Percentiles rank a stretch among this genome's conserved stretches.
phyloP scores from a whole-genome alignment of 495 filamentous ascomycete species.

The Durotheca rogersii region DNA sequence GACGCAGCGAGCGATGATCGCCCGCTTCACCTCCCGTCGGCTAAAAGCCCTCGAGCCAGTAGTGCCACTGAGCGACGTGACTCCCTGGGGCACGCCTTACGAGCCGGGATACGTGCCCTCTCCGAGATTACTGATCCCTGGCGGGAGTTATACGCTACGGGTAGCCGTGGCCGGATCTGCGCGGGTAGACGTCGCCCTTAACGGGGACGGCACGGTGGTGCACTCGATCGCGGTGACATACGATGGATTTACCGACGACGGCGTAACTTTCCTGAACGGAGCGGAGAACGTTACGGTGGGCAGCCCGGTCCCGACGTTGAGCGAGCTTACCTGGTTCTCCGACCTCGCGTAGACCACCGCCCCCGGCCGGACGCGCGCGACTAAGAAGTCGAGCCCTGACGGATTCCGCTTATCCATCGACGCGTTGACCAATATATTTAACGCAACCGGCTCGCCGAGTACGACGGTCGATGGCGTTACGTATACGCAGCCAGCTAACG shows the following conservation, averaged over 20 bases:
- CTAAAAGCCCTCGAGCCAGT: constrained; percentile 2
- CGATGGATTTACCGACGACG: constrained; percentile 22
- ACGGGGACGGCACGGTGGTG: constrained; percentile 1
- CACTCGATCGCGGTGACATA: constrained; percentile 18
- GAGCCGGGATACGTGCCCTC: constrained; percentile 15
- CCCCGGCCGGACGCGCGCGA: constrained; percentile 8
- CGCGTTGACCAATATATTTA: constrained; percentile 16
- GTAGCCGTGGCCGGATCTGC: constrained; percentile 16
- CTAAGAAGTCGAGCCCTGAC: constrained; percentile 26
- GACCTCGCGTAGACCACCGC: constrained; percentile 9
- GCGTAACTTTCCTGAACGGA: constrained; percentile 18
- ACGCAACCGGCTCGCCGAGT: constrained; percentile 23
- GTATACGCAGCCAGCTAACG: constrained; percentile 25
- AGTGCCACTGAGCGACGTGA: constrained; percentile 8
- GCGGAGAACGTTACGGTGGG: constrained; percentile 18
- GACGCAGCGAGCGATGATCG: constrained; percentile 16
- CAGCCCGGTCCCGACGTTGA: constrained; percentile 1
- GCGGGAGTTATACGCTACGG: constrained; percentile 20
- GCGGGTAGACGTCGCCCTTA: constrained; percentile 1
- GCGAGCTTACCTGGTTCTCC: constrained; percentile 23
- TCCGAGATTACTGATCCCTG: neutral
- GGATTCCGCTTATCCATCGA: constrained; percentile 26
- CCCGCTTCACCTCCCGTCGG: constrained; percentile 25
- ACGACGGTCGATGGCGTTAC: constrained; percentile 19
- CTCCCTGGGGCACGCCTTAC: constrained; percentile 27